Percentiles rank a stretch among this genome's conserved stretches.
Evolutionary conservation across 1,139 yeast species (phyloP).

Genomic region (Scheffersomyces quercinus): DNA sequence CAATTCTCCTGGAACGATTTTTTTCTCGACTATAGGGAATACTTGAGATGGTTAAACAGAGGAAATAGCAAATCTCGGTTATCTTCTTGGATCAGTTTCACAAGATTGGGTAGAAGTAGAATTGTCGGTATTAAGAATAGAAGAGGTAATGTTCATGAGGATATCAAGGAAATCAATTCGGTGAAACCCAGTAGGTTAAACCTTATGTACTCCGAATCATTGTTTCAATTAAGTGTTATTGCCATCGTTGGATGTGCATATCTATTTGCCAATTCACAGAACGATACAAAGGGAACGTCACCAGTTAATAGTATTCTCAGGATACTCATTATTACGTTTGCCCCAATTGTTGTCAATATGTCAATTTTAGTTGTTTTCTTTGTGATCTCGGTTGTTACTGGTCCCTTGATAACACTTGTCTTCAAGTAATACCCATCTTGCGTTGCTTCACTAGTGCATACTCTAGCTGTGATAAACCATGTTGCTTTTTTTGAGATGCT

Average conservation of each 20-base stretch:
- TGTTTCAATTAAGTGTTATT: conserved; percentile 29
- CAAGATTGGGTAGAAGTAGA: conserved; percentile 39
- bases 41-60: conserved; percentile 43
- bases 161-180: conserved; percentile 28
- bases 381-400: conserved; percentile 41
- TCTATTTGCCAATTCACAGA: conserved; percentile 47
- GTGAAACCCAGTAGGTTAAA: conserved; percentile 42
- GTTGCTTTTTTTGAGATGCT: conserved; percentile 48
- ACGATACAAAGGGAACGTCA: conserved; percentile 25
- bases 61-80: conserved; percentile 36
- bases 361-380: conserved; percentile 38
- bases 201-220: conserved; percentile 30
- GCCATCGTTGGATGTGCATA: conserved; percentile 38
- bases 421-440: conserved; percentile 42
- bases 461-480: conserved; percentile 43
- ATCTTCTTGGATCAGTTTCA: conserved; percentile 44
- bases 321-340: conserved; percentile 40
- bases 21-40: conserved; percentile 47
- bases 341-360: conserved; percentile 50
- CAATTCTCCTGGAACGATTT: conserved; percentile 52
- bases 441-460: conserved; percentile 46
- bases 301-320: conserved; percentile 40
- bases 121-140: conserved; percentile 45
- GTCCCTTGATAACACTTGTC: conserved; percentile 44
- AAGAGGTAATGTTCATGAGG: conserved; percentile 17